A percentile compares a stretch with the other conserved stretches of the same genome.
phyloP scores from a whole-genome alignment of 495 filamentous ascomycete genomes.

The Hypoxylon lienhwacheense region DNA sequence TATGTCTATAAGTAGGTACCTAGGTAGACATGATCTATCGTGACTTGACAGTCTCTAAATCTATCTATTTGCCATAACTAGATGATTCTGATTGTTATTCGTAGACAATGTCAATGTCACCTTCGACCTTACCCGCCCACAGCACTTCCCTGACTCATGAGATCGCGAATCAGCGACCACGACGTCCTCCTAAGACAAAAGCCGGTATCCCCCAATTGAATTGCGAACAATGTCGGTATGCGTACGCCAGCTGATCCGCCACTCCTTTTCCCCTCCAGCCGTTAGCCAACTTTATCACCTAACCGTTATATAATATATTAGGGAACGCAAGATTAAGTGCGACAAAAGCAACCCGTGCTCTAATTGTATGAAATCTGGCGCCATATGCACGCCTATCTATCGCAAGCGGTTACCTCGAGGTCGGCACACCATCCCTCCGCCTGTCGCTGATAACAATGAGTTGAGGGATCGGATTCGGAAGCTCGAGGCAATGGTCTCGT shows the following conservation, averaged over 20 bases:
- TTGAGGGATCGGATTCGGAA: conserved; percentile 5
- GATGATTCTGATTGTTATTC: too few species aligned
- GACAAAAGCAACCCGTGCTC: conserved; percentile 22
- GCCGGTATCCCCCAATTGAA: conserved; percentile 7
- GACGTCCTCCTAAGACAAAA: background rate
- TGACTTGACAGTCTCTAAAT: too few species aligned
- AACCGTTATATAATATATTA: background rate
- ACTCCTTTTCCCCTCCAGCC: background rate
- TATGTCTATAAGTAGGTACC: too few species aligned
- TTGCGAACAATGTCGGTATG: conserved; percentile 12
- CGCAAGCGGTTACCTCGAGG: conserved; percentile 20
- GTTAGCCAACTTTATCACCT: background rate
- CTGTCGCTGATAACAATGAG: background rate
- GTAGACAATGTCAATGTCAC: too few species aligned
- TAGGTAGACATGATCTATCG: too few species aligned
- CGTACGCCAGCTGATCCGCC: background rate
- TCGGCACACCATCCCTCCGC: conserved; percentile 13
- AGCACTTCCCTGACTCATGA: too few species aligned
- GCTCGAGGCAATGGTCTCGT: conserved; percentile 1
- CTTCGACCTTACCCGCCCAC: too few species aligned
- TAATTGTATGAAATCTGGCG: conserved; percentile 13
- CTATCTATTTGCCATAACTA: too few species aligned
- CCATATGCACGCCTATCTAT: conserved; percentile 18
- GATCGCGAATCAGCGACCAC: too few species aligned
- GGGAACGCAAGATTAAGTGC: conserved; percentile 25